Conservation (phyloP, 331 rosid genomes). For the Quercus lobata region DNA sequence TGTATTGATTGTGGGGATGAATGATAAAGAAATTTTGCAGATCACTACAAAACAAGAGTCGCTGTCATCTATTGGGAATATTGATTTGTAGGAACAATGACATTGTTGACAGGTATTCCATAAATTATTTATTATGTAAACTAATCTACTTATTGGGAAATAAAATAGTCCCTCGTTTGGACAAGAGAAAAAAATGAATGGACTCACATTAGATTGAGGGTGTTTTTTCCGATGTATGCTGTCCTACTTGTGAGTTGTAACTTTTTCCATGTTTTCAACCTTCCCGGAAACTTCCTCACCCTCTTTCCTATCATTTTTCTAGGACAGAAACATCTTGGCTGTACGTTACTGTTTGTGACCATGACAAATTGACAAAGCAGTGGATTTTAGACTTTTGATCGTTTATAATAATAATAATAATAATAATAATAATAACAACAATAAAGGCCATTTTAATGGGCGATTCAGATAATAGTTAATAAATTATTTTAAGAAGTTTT, state of each 20-base stretch:
- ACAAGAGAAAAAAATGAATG: background rate
- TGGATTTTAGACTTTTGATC: background rate
- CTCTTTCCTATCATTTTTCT: background rate
- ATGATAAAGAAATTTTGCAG: background rate
- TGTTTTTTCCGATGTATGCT: background rate
- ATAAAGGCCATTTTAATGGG: too few relatives aligned
- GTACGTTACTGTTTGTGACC: background rate
- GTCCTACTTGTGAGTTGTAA: background rate
- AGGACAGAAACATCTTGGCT: background rate
- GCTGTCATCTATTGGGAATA: background rate
- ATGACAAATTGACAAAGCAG: background rate
- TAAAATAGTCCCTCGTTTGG: background rate
- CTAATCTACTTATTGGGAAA: background rate
- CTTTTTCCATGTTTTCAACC: background rate
- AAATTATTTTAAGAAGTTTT: rapidly evolving
- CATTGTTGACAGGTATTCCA: background rate
- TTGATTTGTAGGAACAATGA: background rate
- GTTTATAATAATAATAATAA: background rate
- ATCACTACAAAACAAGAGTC: constrained; percentile 5
- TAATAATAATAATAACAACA: too few relatives aligned
- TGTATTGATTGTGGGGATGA: background rate
- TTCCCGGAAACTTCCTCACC: constrained; percentile 17
- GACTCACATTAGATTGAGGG: background rate
- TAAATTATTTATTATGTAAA: too few relatives aligned
- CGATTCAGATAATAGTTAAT: rapidly evolving